Evolutionary conservation across 1,139 yeast species (phyloP), one percentile per base, ranked within the genome.

Genomic region (Kodamaea anthophila): DNA sequence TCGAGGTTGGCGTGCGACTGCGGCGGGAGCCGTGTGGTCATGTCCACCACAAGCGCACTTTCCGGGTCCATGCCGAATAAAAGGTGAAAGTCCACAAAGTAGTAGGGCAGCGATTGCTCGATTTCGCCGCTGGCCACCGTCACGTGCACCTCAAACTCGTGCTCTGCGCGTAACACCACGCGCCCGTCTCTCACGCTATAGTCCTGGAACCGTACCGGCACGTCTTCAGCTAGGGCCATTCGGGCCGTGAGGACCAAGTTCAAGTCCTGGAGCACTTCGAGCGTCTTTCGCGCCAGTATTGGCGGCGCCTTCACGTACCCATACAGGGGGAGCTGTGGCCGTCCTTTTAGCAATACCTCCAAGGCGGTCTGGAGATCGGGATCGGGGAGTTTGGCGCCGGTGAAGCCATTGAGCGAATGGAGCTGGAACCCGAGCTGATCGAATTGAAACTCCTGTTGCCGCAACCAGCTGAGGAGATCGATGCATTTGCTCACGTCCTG

Each of bases 301-400:
- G 61, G 66, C 26, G 60, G 56, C n/a, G 61, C 61, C 15, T 70
- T 66, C 22, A 76, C 57, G 43, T 77, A 74, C 40, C 72, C 70
- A 48, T 81, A 78, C 1, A 83, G 67, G 2, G 88, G 80, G 25
- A 84, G 63, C 28, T 75, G 76, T 2, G 97, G 96, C 40, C 83
- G 63, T 3, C 95, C 94, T 26, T 74, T 66, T 23, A 78, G 70
- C 29, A 87, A 61, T 2, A 91, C 96, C 47, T 91, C 94, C 41
- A 91, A 61, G 2, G 95, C 86, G 0, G 96, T 87, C 23, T 77
- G 70, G 19, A 91, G 55, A 53, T 91, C 97, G 1, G 95, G 91
- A 52, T 86, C 84, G 5, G 96, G 94, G 36, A 88, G 58, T 47
- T 86, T 85, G 1, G 97, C 97, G 12, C 88, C 85, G 5, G 87